A percentile compares a stretch with the other conserved stretches of the same genome.
Evolutionary conservation across 306 rosid genomes (phyloP).

Genomic region (Sicyos baderoa): DNA sequence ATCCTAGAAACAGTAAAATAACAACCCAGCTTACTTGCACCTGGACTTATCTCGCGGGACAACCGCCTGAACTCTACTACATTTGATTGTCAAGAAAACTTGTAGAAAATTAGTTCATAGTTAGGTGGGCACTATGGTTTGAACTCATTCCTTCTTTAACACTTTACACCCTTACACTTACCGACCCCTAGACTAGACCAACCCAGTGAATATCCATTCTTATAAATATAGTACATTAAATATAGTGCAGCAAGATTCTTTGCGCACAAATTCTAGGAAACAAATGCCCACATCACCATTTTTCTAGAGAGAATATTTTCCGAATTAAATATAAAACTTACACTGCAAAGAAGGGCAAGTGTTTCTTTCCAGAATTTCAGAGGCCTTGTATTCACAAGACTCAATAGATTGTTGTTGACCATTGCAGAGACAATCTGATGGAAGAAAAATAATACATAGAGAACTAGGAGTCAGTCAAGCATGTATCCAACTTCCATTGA

Average conservation of each 20-base stretch:
- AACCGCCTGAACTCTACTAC: no score
- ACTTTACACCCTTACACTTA: no score
- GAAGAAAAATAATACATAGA: slow-evolving; percentile 24
- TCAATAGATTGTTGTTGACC: slow-evolving; percentile 95
- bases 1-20: neutral
- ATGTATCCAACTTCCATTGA: neutral
- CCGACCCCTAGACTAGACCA: no score
- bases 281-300: neutral
- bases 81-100: no score
- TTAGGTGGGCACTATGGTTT: no score
- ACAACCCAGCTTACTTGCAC: neutral
- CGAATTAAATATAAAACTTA: slow-evolving; percentile 38
- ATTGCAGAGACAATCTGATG: slow-evolving; percentile 88
- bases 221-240: no score
- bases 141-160: no score
- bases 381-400: slow-evolving; percentile 93
- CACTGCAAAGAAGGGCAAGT: slow-evolving; percentile 98
- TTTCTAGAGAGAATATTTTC: slow-evolving; percentile 9
- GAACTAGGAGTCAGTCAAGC: neutral
- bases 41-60: no score
- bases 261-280: neutral
- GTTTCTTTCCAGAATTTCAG: slow-evolving; percentile 98
- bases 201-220: neutral
- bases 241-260: neutral
- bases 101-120: no score